phyloP scores from a whole-genome alignment of 1,284 basidiomycete species.

The Kwoniella shivajii region DNA sequence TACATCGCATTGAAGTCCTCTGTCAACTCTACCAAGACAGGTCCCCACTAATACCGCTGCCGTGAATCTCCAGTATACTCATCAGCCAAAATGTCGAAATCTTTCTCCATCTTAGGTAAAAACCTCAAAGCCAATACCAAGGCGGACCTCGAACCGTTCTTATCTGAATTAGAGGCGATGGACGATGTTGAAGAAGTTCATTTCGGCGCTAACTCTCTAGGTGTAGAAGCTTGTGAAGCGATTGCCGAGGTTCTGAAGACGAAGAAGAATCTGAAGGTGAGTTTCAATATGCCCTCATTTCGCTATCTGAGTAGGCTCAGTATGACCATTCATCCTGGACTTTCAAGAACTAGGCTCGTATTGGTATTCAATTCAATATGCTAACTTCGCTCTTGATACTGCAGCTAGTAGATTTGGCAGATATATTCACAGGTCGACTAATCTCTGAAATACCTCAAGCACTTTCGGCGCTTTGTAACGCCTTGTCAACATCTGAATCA shows the following conservation, averaged over 20 bases:
- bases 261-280: conserved; percentile 72
- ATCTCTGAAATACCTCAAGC: conserved; percentile 94
- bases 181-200: conserved; percentile 80
- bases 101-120: conserved; percentile 68
- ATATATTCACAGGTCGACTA: conserved; percentile 96
- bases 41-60: too few relatives aligned
- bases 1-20: too few relatives aligned
- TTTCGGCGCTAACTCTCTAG: conserved; percentile 94
- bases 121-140: conserved; percentile 81
- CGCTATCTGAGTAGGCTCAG: too few relatives aligned
- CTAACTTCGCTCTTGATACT: too few relatives aligned
- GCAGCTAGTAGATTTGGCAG: conserved; percentile 93
- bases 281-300: conserved; percentile 16
- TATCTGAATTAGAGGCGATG: conserved; percentile 67
- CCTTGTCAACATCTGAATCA: conserved; percentile 75
- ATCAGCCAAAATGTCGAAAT: conserved; percentile 33
- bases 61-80: too few relatives aligned
- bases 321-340: too few relatives aligned
- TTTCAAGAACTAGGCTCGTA: too few relatives aligned
- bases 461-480: conserved; percentile 83
- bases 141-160: conserved; percentile 76
- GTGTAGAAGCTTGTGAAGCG: conserved; percentile 84
- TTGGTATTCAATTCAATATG: neutral
- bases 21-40: too few relatives aligned
- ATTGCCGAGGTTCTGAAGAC: conserved; percentile 78